Evolutionary conservation across 306 rosid species (phyloP).

Genomic region (Dryas alaskensis): DNA sequence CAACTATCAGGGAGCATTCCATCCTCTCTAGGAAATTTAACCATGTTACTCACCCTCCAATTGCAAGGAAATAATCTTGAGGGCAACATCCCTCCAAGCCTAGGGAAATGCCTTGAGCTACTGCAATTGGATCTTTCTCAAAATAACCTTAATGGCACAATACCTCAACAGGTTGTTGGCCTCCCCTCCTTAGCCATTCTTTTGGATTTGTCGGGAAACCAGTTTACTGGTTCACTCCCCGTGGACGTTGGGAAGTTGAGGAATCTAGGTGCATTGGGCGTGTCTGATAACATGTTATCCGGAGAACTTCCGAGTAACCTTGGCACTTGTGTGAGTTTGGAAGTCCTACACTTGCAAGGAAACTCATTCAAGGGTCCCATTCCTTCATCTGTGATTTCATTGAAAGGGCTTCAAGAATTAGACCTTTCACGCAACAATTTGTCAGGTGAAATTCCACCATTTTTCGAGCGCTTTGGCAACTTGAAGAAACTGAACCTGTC

Average conservation of each 20-base stretch:
- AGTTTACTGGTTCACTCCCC: not conserved
- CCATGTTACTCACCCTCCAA: accelerated
- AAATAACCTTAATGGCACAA: not conserved
- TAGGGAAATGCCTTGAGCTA: not conserved
- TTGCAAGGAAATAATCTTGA: not conserved
- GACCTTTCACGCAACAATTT: not conserved
- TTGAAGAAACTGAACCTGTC: not conserved
- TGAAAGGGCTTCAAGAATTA: not conserved
- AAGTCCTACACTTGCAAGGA: not conserved
- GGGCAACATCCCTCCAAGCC: not conserved
- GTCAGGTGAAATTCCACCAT: not conserved
- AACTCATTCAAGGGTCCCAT: not conserved
- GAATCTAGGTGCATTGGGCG: not conserved
- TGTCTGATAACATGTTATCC: not conserved
- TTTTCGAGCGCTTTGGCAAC: not conserved
- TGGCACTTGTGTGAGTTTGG: not conserved
- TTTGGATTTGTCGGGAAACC: not conserved
- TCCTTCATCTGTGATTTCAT: not conserved
- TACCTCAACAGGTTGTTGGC: not conserved
- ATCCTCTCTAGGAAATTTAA: no score
- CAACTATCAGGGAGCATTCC: not conserved
- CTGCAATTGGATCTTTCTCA: not conserved
- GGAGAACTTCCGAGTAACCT: not conserved
- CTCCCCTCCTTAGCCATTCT: not conserved
- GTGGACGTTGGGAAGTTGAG: not conserved